These are phyloP conservation scores for Podospora pseudocomata DNA, from an alignment of 495 filamentous ascomycete species.

Conservation along the genomic window DNA sequence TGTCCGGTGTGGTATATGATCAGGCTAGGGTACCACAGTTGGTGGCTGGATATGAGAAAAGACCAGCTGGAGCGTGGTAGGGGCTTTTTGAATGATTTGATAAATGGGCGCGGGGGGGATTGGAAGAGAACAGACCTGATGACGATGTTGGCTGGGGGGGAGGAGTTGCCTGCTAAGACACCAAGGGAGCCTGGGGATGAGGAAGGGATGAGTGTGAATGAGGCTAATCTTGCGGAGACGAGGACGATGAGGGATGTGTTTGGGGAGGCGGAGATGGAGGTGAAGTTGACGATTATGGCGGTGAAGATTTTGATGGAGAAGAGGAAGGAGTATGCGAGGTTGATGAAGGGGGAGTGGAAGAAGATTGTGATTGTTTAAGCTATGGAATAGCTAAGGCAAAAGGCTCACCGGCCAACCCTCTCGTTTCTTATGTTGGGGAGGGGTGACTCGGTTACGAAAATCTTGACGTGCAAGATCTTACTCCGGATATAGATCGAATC, in stretches of 20 bases:
- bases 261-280: slow-evolving; percentile 9
- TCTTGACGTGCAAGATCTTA: background rate
- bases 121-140: background rate
- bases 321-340: slow-evolving; percentile 5
- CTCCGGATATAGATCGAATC: background rate
- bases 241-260: slow-evolving; percentile 2
- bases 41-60: background rate
- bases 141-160: background rate
- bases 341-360: slow-evolving; percentile 16
- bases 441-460: background rate
- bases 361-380: slow-evolving; percentile 15
- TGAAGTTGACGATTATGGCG: slow-evolving; percentile 8
- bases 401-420: background rate
- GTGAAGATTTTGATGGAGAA: slow-evolving; percentile 13
- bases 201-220: background rate
- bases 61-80: background rate
- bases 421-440: background rate
- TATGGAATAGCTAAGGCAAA: background rate
- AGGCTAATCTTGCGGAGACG: background rate
- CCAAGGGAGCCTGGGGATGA: background rate
- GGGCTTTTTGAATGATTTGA: background rate
- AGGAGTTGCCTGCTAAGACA: background rate
- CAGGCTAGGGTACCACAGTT: background rate
- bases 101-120: background rate
- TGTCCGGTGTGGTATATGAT: slow-evolving; percentile 1